Base-by-base conservation (phyloP, 495 filamentous ascomycete genomes). In the Annulohypoxylon stygium region DNA sequence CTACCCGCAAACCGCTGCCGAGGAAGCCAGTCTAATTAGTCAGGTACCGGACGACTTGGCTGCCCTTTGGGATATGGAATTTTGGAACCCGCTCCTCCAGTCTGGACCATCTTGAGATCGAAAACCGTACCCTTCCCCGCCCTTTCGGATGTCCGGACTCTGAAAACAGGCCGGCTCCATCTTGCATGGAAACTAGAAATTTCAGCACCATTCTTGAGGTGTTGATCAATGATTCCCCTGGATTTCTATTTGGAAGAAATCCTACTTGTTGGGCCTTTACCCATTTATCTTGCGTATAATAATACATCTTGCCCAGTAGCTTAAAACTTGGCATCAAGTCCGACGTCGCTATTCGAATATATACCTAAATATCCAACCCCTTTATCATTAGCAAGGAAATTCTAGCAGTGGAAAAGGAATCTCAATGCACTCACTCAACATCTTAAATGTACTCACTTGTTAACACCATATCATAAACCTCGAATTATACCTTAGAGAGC, bases 31-130 rank as follows among this genome's bases (percentile, higher is more conserved):
- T 60, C 61, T 65, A 67, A 63, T 57, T 69, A 16, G 57, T 45
- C 36, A 78, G 76, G 20, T 67, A 14, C 36, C 63, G 25, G 76
- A 74, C 34, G 74, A 78, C 62, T 71, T 72, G 55, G 68, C 64
- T 41, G 58, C 65, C 3, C 51, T 76, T 54, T 76, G 74, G 70
- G 74, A 76, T 33, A 71, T 65, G 61, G 74, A 76, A 25, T 76
- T 76, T 37, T 78, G 74, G 76, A 74, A 69, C 50, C 70, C 76
- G 6, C 12, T 70, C 9, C 62, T 63, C 5, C 57, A 62, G 2
- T 30, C 72, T 10, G 63, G 59, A 25, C 59, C 43, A 8, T 36
- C 60, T 9, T 70, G 53, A 70, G 25, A 10, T 20, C 53, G 14
- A 37, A 57, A 57, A 37, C 53, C 9, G 5, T 33, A 57, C 26